phyloP scores from a whole-genome alignment of 2,329 filamentous ascomycete species.

The Neonectria coccinea region DNA sequence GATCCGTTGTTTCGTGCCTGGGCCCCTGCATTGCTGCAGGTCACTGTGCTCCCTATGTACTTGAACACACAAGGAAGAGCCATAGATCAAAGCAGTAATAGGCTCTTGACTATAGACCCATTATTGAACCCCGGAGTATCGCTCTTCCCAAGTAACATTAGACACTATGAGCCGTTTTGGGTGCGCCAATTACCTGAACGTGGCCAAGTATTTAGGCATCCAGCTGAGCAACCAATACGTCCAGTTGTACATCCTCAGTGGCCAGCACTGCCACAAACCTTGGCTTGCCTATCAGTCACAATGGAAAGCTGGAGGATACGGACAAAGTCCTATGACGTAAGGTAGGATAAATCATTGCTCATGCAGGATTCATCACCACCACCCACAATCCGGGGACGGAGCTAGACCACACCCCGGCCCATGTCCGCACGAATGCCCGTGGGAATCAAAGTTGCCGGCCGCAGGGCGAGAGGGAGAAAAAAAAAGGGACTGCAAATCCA shows the following conservation, averaged over 20 bases:
- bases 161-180: no score
- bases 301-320: no score
- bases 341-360: not conserved
- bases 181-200: not conserved
- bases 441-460: constrained; percentile 2
- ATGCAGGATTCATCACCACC: constrained; percentile 12
- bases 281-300: not conserved
- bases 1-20: no score
- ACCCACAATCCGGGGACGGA: constrained; percentile 6
- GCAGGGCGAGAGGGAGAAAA: not conserved
- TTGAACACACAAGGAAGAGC: no score
- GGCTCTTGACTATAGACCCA: no score
- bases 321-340: constrained; percentile 12
- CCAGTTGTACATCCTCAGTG: not conserved
- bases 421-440: constrained; percentile 9
- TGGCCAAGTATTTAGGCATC: not conserved
- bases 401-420: constrained; percentile 2
- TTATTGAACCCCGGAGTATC: no score
- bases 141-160: no score
- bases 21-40: no score
- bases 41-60: no score
- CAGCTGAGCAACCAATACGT: not conserved
- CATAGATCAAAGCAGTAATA: no score
- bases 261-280: constrained; percentile 4
- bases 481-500: constrained; percentile 8